Percentiles rank a stretch among this genome's conserved stretches.
These are phyloP conservation scores for Torulaspora delbrueckii DNA, from an alignment of 805 yeast species.

Conservation along the genomic window DNA sequence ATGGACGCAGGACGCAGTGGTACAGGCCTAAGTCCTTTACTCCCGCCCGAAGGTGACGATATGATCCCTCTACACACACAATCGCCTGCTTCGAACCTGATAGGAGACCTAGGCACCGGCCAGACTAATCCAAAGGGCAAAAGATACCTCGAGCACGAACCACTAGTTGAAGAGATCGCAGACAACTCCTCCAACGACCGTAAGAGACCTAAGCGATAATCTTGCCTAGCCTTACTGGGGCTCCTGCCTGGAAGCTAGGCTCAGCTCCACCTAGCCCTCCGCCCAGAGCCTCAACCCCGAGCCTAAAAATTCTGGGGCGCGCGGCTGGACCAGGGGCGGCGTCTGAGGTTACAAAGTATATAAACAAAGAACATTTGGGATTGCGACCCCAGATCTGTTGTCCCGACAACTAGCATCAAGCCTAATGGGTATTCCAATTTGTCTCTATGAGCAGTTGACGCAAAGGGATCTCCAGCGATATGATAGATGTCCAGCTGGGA, in stretches of 20 bases:
- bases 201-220: slow-evolving; percentile 5
- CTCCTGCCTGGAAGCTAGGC: neutral
- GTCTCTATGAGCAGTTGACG: slow-evolving; percentile 3
- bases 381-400: neutral
- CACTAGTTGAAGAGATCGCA: slow-evolving; percentile 11
- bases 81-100: slow-evolving; percentile 7
- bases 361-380: neutral
- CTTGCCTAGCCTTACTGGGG: neutral
- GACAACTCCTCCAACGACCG: slow-evolving; percentile 4
- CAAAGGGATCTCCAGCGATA: neutral
- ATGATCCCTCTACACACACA: slow-evolving; percentile 11
- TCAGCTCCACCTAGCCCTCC: slow-evolving; percentile 1
- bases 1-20: slow-evolving; percentile 4
- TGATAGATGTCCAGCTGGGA: neutral
- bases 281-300: neutral
- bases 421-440: slow-evolving; percentile 13
- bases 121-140: slow-evolving; percentile 1
- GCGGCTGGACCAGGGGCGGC: slow-evolving; percentile 6
- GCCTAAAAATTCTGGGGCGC: neutral
- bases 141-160: slow-evolving; percentile 9
- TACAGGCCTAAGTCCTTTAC: slow-evolving; percentile 12
- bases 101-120: slow-evolving; percentile 6
- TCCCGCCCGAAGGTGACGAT: slow-evolving; percentile 8
- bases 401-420: neutral
- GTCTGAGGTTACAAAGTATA: neutral